These are phyloP conservation scores for Nakaseomyces kungkrabaensis DNA, from an alignment of 1,139 yeast genomes.

Conservation along the genomic window DNA sequence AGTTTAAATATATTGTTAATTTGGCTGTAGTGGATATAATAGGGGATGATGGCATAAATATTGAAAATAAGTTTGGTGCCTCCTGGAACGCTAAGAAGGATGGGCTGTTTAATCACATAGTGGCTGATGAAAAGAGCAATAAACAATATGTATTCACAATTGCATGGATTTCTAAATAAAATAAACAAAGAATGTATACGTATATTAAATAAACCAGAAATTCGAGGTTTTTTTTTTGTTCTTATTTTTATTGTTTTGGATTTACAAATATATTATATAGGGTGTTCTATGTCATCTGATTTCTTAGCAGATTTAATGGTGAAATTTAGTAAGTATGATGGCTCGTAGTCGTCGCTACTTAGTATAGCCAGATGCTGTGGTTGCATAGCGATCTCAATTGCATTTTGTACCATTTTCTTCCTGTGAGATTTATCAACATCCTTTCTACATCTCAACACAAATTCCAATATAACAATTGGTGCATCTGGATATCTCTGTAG, in stretches of 20 bases:
- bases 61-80: constrained; percentile 31
- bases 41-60: constrained; percentile 11
- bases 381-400: constrained; percentile 7
- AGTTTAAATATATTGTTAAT: constrained; percentile 31
- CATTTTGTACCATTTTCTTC: constrained; percentile 19
- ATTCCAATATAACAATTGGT: constrained; percentile 55
- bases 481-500: constrained; percentile 54
- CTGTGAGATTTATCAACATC: constrained; percentile 27
- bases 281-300: neutral
- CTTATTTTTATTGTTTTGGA: neutral
- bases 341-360: constrained; percentile 1
- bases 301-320: constrained; percentile 2
- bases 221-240: no score
- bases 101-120: constrained; percentile 28
- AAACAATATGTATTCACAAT: constrained; percentile 18
- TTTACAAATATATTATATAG: neutral
- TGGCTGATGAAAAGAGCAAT: constrained; percentile 6
- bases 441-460: constrained; percentile 35
- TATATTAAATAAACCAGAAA: no score
- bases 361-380: constrained; percentile 1
- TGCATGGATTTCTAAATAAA: constrained; percentile 22
- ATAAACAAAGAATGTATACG: neutral
- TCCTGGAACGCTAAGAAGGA: constrained; percentile 34
- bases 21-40: constrained; percentile 16
- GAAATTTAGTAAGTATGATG: neutral